Percentiles rank a stretch among this genome's conserved stretches.
Conservation (phyloP, 192 early-diverging fungal species). For the Kappamyces sp. region DNA sequence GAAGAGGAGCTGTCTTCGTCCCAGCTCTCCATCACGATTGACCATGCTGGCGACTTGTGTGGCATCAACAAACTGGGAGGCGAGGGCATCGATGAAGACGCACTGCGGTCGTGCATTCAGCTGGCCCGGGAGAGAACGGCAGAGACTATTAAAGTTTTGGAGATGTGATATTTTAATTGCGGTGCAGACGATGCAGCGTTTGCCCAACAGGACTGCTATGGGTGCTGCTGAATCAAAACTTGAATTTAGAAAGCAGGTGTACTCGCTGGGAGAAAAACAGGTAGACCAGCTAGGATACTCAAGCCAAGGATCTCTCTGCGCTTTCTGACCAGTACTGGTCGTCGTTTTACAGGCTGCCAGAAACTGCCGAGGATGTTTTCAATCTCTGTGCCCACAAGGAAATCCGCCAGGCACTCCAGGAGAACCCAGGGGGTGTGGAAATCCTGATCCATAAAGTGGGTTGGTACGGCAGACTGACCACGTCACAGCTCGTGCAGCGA, state of each 20-base stretch:
- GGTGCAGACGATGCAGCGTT: slow-evolving; percentile 11
- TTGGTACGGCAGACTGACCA: background rate
- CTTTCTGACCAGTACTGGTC: slow-evolving; percentile 19
- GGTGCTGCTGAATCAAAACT: slow-evolving; percentile 84
- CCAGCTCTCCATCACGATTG: slow-evolving; percentile 49
- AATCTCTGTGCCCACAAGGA: slow-evolving; percentile 78
- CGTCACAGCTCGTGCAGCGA: slow-evolving; percentile 18
- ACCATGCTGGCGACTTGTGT: slow-evolving; percentile 50
- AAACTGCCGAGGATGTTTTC: slow-evolving; percentile 76
- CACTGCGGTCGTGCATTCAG: slow-evolving; percentile 40
- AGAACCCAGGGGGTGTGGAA: slow-evolving; percentile 68
- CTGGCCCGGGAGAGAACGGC: slow-evolving; percentile 38
- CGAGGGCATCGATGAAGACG: slow-evolving; percentile 26
- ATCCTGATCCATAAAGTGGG: slow-evolving; percentile 67
- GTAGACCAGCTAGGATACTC: background rate
- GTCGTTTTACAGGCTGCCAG: slow-evolving; percentile 71
- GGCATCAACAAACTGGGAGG: slow-evolving; percentile 56
- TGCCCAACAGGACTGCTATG: slow-evolving; percentile 40
- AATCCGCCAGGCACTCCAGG: slow-evolving; percentile 69
- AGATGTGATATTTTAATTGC: background rate
- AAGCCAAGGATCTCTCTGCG: background rate
- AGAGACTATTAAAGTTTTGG: slow-evolving; percentile 19
- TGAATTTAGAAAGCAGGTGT: slow-evolving; percentile 81
- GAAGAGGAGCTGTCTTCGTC: slow-evolving; percentile 59
- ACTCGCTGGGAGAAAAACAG: slow-evolving; percentile 69